Base-by-base conservation (phyloP, 1,284 basidiomycete species). In the Erythrobasidium hasegawianum region DNA sequence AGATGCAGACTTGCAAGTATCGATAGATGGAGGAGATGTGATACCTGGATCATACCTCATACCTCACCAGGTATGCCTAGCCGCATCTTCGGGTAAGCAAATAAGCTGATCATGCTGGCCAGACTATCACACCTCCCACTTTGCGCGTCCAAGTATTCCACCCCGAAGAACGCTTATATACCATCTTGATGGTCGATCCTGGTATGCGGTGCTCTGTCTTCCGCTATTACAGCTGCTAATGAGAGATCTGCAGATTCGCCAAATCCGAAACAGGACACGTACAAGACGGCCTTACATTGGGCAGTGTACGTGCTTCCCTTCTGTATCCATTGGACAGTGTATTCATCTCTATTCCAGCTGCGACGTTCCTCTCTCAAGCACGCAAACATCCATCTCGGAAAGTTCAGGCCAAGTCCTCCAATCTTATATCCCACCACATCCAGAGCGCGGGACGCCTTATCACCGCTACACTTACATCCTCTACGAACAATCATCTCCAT, bases 151-250 rank as follows among this genome's bases (percentile, higher is more conserved):
- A 86, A 49, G 85, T 87, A 1, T 94, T 87, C 80, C 89, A 90
- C 76, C 80, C 84, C 0, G 89, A 95, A 59, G 83, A 83, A 14
- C 83, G 87, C 55, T 78, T 87, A n/a, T 97, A 96, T 77, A 96
- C 94, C 0, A 79, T 97, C 68, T 78, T 95, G 33, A 84, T 97
- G 76, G 80, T 97, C 55, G 93, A 97, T 77, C 86, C 88, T 61
- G 88, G 87, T 87, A 68, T 60, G 77, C 20, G 22, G n/a, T n/a
- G n/a, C n/a, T n/a, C n/a, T n/a, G n/a, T 20, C 39, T 45, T 69
- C 5, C 16, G 38, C 22, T 16, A 20, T 20, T 45, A 14, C 1
- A 3, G 14, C 22, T 7, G 14, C 5, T 2, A 4, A 8, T 13
- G 1, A 20, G 27, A 27, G n/a, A 22, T 10, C 26, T 24, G 1